Evolutionary conservation across 2,329 filamentous ascomycete species (phyloP), one percentile per base, ranked within the genome.

Genomic region (Trichoderma oligosporum): DNA sequence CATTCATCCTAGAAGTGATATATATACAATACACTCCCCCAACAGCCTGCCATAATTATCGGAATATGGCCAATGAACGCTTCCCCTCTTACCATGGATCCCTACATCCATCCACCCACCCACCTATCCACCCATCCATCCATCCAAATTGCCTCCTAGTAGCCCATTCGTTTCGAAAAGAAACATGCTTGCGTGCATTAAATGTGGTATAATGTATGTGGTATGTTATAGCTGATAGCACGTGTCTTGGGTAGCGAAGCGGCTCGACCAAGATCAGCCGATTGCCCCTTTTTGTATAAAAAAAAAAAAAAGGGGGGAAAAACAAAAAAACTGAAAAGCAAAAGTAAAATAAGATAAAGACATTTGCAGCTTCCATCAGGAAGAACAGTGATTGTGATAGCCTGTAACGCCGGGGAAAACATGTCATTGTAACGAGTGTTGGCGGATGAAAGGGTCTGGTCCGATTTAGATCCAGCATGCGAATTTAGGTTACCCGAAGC

Each of bases 21-120:
- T 63, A 61, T 66, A 65, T 61, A 66, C 61, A 64, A 62, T 39
- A 38, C 53, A 49, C 44, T 58, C 56, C 39, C 31, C n/a, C n/a
- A n/a, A n/a, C 49, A 39, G 52, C 51, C 48, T 39, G 31, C 47
- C 57, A 20, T n/a, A n/a, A n/a, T 42, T 35, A 48, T 18, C 27
- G 35, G 41, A 35, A 47, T 48, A 53, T n/a, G 39, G 42, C 56
- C 52, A 49, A 33, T 29, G 52, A 33, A 48, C 56, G 51, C 20
- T 48, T 59, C 45, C 51, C 16, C 29, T 36, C 18, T 29, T 44
- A 25, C 44, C 42, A 29, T 27, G 18, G 31, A 38, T 22, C 22
- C 36, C 49, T 18, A 16, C 18, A 12, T 9, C 16, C 44, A 56
- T 49, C 52, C 52, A 57, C 24, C 52, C 57, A 46, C 49, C 53